phyloP scores from a whole-genome alignment of 2,329 filamentous ascomycete genomes.

The Nothomitra cinnamomea region DNA sequence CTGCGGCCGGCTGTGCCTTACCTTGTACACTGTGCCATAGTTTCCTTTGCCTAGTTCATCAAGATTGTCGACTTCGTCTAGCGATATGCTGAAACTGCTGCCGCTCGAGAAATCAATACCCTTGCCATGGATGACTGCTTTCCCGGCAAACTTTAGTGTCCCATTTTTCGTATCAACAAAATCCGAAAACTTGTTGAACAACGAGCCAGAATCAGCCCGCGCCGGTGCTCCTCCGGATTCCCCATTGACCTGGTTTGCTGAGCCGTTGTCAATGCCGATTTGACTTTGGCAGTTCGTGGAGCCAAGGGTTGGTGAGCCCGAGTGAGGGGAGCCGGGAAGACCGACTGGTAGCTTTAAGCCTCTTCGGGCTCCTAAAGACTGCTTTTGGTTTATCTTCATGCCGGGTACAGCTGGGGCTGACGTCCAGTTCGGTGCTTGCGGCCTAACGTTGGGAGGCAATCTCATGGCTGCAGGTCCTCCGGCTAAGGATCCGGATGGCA shows the following conservation, averaged over 20 bases:
- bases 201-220: constrained; percentile 20
- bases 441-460: constrained; percentile 9
- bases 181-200: constrained; percentile 55
- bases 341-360: constrained; percentile 45
- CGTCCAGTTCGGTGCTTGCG: constrained; percentile 22
- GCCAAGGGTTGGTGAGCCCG: constrained; percentile 21
- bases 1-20: constrained; percentile 61
- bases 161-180: constrained; percentile 86
- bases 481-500: not conserved
- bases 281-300: not conserved
- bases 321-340: constrained; percentile 22
- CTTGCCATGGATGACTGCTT: constrained; percentile 72
- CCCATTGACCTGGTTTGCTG: not conserved
- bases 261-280: not conserved
- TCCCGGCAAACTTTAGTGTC: constrained; percentile 81
- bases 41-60: constrained; percentile 95
- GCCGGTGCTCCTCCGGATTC: constrained; percentile 15
- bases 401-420: constrained; percentile 30
- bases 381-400: constrained; percentile 17
- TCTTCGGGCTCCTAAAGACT: constrained; percentile 50
- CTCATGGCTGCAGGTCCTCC: constrained; percentile 7
- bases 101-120: constrained; percentile 89
- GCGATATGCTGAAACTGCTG: constrained; percentile 77
- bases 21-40: constrained; percentile 96
- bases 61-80: constrained; percentile 86